Percentiles rank a stretch among this genome's conserved stretches.
Evolutionary conservation across 352 stramenopile genomes (phyloP).

Genomic region (Phytophthora constricta): DNA sequence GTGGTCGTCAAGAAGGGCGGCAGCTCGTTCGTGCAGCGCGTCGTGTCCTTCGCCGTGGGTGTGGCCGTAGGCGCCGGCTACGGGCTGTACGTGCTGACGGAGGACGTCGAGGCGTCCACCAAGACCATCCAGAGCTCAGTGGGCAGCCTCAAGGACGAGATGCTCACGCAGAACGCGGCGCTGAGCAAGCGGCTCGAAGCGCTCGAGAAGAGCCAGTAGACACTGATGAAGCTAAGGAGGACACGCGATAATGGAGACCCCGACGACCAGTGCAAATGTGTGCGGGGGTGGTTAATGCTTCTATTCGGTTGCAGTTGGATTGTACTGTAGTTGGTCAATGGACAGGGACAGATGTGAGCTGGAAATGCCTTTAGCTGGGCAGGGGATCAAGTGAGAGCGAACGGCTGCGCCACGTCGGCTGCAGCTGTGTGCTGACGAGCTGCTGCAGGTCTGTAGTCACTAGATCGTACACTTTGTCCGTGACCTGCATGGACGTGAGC

Average conservation of each 20-base stretch:
- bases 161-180: slow-evolving; percentile 70
- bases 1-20: slow-evolving; percentile 53
- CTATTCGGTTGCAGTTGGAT: no score
- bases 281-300: no score
- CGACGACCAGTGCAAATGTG: slow-evolving; percentile 9
- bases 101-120: slow-evolving; percentile 78
- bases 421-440: slow-evolving; percentile 34
- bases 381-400: background rate
- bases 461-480: slow-evolving; percentile 65
- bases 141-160: slow-evolving; percentile 68
- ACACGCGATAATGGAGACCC: slow-evolving; percentile 18
- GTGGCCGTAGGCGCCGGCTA: slow-evolving; percentile 67
- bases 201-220: slow-evolving; percentile 75
- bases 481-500: slow-evolving; percentile 66
- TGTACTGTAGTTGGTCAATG: no score
- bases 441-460: slow-evolving; percentile 62
- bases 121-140: slow-evolving; percentile 74
- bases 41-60: slow-evolving; percentile 74
- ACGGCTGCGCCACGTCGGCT: slow-evolving; percentile 8
- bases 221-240: background rate
- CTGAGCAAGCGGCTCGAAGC: slow-evolving; percentile 79
- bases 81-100: slow-evolving; percentile 72
- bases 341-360: no score
- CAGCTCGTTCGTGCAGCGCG: slow-evolving; percentile 76
- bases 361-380: slow-evolving; percentile 12